Evolutionary conservation across 495 filamentous ascomycete genomes (phyloP), one percentile per base, ranked within the genome.

Genomic region (Ascodesmis nigricans): DNA sequence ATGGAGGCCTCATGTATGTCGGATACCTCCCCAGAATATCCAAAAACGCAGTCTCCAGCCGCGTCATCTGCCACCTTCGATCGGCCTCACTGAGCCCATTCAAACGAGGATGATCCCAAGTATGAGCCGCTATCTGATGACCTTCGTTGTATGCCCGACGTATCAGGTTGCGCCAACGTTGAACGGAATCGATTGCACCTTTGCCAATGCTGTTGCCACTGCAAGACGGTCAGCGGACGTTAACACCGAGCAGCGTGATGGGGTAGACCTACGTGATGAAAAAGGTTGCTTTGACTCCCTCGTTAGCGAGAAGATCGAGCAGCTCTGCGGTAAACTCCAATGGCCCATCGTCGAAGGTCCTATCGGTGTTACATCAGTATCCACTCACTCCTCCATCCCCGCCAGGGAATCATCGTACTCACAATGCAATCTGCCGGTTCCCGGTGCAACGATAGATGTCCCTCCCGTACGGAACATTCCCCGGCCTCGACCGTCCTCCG

Each of bases 1-100:
- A 78, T 0, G 75, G 75, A 2, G 73, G 72, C 4, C 75, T 65
- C 72, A 78, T 75, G 50, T 79, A 79, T 4, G 72, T 76, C 2
- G 73, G 71, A 40, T 69, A 66, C 30, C 58, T 55, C 6, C 70
- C 71, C 5, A 77, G 50, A 36, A 78, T 70, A 43, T 67, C 73
- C 19, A 65, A 55, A 10, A 78, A 43, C 0, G 71, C 75, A 38
- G 65, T 67, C 52, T 76, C 75, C 36, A 72, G 68, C 47, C 69
- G 69, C 31, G 59, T 50, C 56, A 80, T 65, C 48, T 77, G 67
- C 0, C 62, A 58, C 18, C 49, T 56, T 35, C 67, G 63, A 29
- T 66, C 56, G 0, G 43, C 47, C 1, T 59, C 44, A 0, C 57
- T 56, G 21, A 72, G 46, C 27, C 59, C 57, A 52, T 54, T 62